Conservation (phyloP, 495 filamentous ascomycete genomes). For the Talaromyces proteolyticus region DNA sequence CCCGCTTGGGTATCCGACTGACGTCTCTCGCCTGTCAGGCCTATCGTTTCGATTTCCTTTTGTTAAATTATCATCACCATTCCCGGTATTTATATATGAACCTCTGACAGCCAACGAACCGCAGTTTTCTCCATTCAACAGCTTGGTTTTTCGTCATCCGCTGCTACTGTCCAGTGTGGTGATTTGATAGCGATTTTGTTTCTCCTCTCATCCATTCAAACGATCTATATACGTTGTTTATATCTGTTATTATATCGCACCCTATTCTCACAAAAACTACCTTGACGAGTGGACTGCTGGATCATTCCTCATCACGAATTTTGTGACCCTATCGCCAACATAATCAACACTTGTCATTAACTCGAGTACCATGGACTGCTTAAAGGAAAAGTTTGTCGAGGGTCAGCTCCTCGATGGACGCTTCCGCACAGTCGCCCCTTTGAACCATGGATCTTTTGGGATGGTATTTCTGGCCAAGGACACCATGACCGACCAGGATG, state of each 20-base stretch:
- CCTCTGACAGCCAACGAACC: slow-evolving; percentile 58
- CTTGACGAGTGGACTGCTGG: slow-evolving; percentile 22
- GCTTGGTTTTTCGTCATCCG: slow-evolving; percentile 14
- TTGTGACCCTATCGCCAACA: slow-evolving; percentile 7
- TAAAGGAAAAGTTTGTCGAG: slow-evolving; percentile 66
- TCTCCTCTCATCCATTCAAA: slow-evolving; percentile 28
- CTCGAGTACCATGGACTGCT: slow-evolving; percentile 73
- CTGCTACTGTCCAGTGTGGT: slow-evolving; percentile 19
- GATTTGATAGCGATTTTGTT: slow-evolving; percentile 24
- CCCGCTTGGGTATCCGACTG: slow-evolving; percentile 40
- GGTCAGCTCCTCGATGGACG: slow-evolving; percentile 76
- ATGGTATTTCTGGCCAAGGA: slow-evolving; percentile 95
- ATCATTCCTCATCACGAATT: slow-evolving; percentile 17
- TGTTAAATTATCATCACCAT: slow-evolving; percentile 51
- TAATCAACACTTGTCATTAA: slow-evolving; percentile 16
- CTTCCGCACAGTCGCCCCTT: slow-evolving; percentile 83
- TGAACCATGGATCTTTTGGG: slow-evolving; percentile 98
- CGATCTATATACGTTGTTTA: slow-evolving; percentile 20
- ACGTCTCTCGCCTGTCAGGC: slow-evolving; percentile 37
- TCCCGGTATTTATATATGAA: slow-evolving; percentile 55
- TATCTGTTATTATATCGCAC: slow-evolving; percentile 38
- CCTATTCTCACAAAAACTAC: slow-evolving; percentile 32
- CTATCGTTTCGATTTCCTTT: slow-evolving; percentile 40
- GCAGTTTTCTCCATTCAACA: no score
- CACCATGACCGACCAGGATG: slow-evolving; percentile 61